Evolutionary conservation across 1,284 basidiomycete genomes (phyloP), one percentile per base, ranked within the genome.

Genomic region (Porodaedalea pini): DNA sequence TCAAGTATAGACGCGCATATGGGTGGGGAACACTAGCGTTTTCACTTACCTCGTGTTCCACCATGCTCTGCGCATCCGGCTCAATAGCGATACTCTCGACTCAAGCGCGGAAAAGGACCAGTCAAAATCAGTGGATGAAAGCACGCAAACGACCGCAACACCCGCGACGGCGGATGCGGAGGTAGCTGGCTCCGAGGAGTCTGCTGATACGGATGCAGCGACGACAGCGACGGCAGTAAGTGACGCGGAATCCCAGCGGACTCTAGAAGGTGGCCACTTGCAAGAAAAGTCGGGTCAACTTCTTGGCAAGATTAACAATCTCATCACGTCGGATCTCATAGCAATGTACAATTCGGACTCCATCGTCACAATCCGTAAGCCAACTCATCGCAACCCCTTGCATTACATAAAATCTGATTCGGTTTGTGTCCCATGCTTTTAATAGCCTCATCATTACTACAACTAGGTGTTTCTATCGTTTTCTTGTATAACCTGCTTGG

Each of bases 21-120:
- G 29, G 3, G 23, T 57, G 21, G 19, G 39, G 40, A 7, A 29
- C 25, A 32, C 61, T 41, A 71, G 69, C 31, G 63, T 77, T 19
- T 74, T 80, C 8, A 74, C 76, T 21, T 60, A 84, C 62, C 72
- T 83, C 7, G 65, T 84, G 2, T 83, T 84, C 66, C 77, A 81
- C 58, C 81, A 83, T 57, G 70, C 81, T 1, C 72, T 86, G 11
- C 74, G 80, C 11, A 76, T 83, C 25, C 74, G 82, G 25, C 74
- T 83, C 69, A 74, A 73, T 25, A 51, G 40, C 31, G 40, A 51
- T 27, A n/a, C 36, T 17, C 29, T 43, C 21, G 17, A 52, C 25
- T 10, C 37, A 27, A 40, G 44, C n/a, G 49, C 29, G 25, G 19
- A 50, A 11, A 51, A 51, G 34, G 32, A 51, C 13, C 40, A 23